phyloP scores from a whole-genome alignment of 2,329 filamentous ascomycete genomes.

The Trichophyton rubrum region DNA sequence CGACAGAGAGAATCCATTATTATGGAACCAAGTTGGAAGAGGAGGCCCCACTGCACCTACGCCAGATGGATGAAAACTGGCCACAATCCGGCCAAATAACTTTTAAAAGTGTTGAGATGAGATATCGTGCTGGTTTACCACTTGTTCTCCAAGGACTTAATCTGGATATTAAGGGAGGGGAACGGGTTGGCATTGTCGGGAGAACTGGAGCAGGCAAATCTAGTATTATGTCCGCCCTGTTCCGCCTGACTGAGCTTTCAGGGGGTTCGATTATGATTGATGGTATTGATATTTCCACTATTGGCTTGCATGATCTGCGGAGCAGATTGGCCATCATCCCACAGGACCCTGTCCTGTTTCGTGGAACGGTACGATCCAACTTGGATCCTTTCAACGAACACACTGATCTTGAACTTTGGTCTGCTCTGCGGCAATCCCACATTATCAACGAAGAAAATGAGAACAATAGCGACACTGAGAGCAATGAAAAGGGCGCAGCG shows the following conservation, averaged over 20 bases:
- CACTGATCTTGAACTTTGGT: conserved; percentile 36
- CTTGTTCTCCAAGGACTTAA: conserved; percentile 58
- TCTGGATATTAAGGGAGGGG: conserved; percentile 33
- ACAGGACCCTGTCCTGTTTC: conserved; percentile 35
- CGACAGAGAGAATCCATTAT: conserved; percentile 80
- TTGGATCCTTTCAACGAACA: conserved; percentile 36
- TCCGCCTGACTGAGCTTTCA: conserved; percentile 32
- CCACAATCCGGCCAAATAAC: conserved; percentile 73
- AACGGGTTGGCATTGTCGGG: conserved; percentile 38
- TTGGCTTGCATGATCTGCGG: conserved; percentile 33
- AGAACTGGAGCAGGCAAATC: conserved; percentile 37
- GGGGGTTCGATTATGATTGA: conserved; percentile 33
- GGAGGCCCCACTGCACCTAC: conserved; percentile 70
- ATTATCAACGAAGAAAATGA: conserved; percentile 37
- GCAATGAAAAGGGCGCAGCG: neutral
- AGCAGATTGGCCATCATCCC: conserved; percentile 35
- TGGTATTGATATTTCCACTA: conserved; percentile 30
- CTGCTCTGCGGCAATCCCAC: conserved; percentile 34
- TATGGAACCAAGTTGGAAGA: conserved; percentile 80
- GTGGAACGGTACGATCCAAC: conserved; percentile 34
- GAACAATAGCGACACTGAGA: conserved; percentile 34
- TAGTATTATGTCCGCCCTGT: conserved; percentile 35
- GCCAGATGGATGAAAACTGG: conserved; percentile 61
- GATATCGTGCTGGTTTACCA: conserved; percentile 59
- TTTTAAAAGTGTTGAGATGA: conserved; percentile 65